phyloP scores from a whole-genome alignment of 305 asterid genomes.

The Striga hermonthica region DNA sequence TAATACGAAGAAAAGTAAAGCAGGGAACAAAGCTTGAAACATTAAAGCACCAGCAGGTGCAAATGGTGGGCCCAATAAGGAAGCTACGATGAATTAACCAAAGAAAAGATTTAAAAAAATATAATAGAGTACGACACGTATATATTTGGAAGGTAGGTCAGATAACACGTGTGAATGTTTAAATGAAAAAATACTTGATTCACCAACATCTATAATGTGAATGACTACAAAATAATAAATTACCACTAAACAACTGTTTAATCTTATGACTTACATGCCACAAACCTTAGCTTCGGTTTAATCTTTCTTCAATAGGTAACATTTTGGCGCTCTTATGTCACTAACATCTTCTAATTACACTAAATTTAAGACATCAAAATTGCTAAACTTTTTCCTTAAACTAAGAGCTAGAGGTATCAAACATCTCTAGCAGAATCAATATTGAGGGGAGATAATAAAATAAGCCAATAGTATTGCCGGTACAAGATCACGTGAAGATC shows the following conservation, averaged over 20 bases:
- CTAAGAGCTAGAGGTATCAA: background rate
- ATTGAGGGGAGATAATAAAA: background rate
- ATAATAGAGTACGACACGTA: conserved; percentile 19
- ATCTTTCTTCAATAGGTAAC: background rate
- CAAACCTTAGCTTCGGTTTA: background rate
- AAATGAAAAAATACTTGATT: background rate
- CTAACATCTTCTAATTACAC: background rate
- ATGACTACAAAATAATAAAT: conserved; percentile 15
- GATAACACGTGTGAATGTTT: conserved; percentile 25
- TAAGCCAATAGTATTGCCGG: background rate
- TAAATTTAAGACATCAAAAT: background rate
- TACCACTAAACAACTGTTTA: conserved; percentile 17
- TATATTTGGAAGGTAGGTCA: conserved; percentile 23
- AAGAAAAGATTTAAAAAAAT: conserved; percentile 6
- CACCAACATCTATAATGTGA: conserved; percentile 8
- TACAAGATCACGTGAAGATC: background rate
- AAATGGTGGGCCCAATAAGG: conserved; percentile 27
- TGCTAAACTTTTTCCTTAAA: background rate
- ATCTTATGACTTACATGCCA: background rate
- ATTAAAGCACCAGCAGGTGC: conserved; percentile 23
- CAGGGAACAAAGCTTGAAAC: conserved; percentile 26
- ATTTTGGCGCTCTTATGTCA: conserved; percentile 10
- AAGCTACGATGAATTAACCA: conserved; percentile 26
- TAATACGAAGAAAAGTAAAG: conserved; percentile 24
- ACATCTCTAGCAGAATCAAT: background rate